Percentiles rank a stretch among this genome's conserved stretches.
phyloP scores from a whole-genome alignment of 805 yeast genomes.

The Ogataea saltuana region DNA sequence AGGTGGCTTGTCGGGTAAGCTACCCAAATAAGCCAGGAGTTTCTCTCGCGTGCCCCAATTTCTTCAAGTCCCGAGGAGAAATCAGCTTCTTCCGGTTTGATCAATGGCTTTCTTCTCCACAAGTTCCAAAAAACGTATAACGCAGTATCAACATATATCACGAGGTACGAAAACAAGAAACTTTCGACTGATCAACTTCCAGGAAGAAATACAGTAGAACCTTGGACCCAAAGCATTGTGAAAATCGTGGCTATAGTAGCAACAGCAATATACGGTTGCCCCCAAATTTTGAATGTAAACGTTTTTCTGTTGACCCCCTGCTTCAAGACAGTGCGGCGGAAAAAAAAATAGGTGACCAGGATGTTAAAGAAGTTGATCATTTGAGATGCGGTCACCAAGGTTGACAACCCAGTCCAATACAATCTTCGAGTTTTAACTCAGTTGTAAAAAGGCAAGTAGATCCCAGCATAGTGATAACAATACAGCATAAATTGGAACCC shows the following conservation, averaged over 20 bases:
- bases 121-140: constrained; percentile 55
- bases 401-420: constrained; percentile 75
- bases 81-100: constrained; percentile 51
- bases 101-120: constrained; percentile 47
- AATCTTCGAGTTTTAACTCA: constrained; percentile 55
- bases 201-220: constrained; percentile 69
- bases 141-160: constrained; percentile 58
- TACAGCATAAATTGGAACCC: constrained; percentile 50
- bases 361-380: constrained; percentile 60
- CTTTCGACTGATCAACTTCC: constrained; percentile 61
- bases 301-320: constrained; percentile 50
- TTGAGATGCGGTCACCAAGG: constrained; percentile 69
- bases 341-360: constrained; percentile 58
- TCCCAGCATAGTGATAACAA: constrained; percentile 44
- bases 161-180: constrained; percentile 70
- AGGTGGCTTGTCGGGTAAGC: constrained; percentile 10
- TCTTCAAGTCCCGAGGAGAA: constrained; percentile 54
- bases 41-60: constrained; percentile 58
- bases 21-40: constrained; percentile 15
- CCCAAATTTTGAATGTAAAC: constrained; percentile 54
- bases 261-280: constrained; percentile 59
- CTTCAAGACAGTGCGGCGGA: constrained; percentile 56
- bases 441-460: constrained; percentile 47
- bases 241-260: constrained; percentile 48
- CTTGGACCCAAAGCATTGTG: constrained; percentile 59